A percentile compares a stretch with the other conserved stretches of the same genome.
These are phyloP conservation scores for Malassezia japonica DNA, from an alignment of 1,284 basidiomycete species.

Conservation along the genomic window DNA sequence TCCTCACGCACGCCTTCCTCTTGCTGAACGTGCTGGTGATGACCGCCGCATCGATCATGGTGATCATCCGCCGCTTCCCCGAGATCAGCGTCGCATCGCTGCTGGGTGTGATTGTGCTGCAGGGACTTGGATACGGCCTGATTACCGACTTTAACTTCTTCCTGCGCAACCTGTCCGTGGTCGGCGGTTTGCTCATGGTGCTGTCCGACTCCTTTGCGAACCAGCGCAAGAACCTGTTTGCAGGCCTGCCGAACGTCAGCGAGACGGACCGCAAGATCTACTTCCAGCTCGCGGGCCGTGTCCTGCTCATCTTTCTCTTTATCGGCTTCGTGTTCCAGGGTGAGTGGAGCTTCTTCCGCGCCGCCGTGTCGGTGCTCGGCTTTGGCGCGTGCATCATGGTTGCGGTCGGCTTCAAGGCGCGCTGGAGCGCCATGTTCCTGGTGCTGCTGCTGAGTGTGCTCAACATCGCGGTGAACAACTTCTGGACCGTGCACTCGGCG, in stretches of 20 bases:
- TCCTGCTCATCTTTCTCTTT: conserved; percentile 98
- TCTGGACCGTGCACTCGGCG: conserved; percentile 81
- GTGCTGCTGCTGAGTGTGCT: conserved; percentile 82
- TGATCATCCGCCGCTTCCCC: conserved; percentile 78
- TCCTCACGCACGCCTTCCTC: conserved; percentile 84
- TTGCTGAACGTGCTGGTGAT: conserved; percentile 87
- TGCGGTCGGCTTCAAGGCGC: conserved; percentile 96
- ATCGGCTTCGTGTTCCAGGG: conserved; percentile 94
- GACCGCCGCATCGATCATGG: conserved; percentile 72
- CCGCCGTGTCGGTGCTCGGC: conserved; percentile 65
- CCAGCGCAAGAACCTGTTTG: conserved; percentile 66
- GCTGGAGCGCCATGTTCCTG: conserved; percentile 95
- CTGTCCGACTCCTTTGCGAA: conserved; percentile 82
- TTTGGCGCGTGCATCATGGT: conserved; percentile 82
- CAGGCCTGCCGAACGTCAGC: conserved; percentile 72
- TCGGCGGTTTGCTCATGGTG: conserved; percentile 91
- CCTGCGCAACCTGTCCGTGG: conserved; percentile 85
- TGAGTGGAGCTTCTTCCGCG: conserved; percentile 72
- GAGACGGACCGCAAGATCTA: conserved; percentile 98
- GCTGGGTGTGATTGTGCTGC: conserved; percentile 79
- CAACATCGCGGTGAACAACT: conserved; percentile 98
- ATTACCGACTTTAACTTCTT: conserved; percentile 99
- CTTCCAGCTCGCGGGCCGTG: conserved; percentile 90
- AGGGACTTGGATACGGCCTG: conserved; percentile 84
- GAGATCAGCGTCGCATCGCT: conserved; percentile 83